Evolutionary conservation across 495 filamentous ascomycete genomes (phyloP).

Genomic region (Aspergillus indologenus): DNA sequence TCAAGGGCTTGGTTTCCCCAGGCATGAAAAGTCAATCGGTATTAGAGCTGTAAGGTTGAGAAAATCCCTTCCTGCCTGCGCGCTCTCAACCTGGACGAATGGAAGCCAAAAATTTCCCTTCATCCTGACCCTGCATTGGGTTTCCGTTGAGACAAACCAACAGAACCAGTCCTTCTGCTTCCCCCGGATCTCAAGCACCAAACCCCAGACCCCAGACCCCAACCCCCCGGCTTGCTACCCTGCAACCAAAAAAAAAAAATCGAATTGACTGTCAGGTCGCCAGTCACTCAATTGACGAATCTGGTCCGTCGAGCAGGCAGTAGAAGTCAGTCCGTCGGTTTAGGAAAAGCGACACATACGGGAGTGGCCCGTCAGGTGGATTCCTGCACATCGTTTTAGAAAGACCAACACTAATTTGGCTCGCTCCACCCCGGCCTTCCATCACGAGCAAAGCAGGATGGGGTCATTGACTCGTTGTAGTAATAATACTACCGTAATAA

Average conservation of each 20-base stretch:
- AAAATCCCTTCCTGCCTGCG: background rate
- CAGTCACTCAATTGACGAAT: background rate
- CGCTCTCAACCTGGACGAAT: background rate
- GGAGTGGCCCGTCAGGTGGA: slow-evolving; percentile 6
- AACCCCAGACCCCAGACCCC: no score
- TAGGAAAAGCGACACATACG: slow-evolving; percentile 1
- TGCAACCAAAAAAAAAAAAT: background rate
- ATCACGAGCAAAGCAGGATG: slow-evolving; percentile 9
- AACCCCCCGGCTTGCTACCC: background rate
- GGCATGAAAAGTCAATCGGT: slow-evolving; percentile 11
- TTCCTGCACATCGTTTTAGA: slow-evolving; percentile 16
- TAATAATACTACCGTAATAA: slow-evolving; percentile 3
- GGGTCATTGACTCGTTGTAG: slow-evolving; percentile 2
- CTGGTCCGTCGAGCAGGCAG: no score
- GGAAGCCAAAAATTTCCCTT: slow-evolving; percentile 1
- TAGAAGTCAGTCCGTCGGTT: background rate
- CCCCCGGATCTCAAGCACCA: no score
- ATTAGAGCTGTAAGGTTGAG: background rate
- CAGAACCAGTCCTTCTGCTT: background rate
- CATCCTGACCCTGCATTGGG: slow-evolving; percentile 2
- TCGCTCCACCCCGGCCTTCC: slow-evolving; percentile 15
- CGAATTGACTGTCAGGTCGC: background rate
- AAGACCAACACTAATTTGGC: slow-evolving; percentile 7
- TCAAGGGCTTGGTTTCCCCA: slow-evolving; percentile 14
- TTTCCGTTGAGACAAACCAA: background rate